Base-by-base conservation (phyloP, 345 rosid species). In the Carallia brachiata region DNA sequence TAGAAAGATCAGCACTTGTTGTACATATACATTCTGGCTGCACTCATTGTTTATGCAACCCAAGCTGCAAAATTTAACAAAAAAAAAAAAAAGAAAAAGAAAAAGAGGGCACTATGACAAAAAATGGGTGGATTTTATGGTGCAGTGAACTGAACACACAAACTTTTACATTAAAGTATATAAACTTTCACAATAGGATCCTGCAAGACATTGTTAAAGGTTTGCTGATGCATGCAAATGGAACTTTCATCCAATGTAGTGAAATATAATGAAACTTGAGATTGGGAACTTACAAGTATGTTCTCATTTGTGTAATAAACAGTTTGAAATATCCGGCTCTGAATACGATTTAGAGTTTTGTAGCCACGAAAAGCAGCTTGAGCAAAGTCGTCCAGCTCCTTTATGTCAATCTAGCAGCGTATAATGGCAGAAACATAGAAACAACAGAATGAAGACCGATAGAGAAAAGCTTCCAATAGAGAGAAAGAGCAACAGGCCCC, bases 351-450 rank as follows among this genome's bases (percentile, higher is more conserved):
- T 73, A 94, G 78, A 61, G 95, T 76, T 70, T 90, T 90, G 82
- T 94, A 94, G 67, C 98, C 98, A 77, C 67, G 93, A 78, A 94
- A 94, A 79, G 98, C 98, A 78, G 93, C 95, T 88, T 90, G 97
- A 72, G 93, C 97, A 62, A 94, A 86, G 73, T 90, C 93, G 82
- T 94, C 98, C 57, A 94, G 75, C 73, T 94, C 98, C 81, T 81
- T 86, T 75, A 94, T 91, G 81, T 94, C 98, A 74, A 94, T 90
- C 98, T 94, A 78, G 70, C 56, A 79, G 74, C 67, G 80, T 28
- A 56, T 50, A 37, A 54, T 19, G n/a, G 59, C 62, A 79, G 66
- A 67, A 69, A 62, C 39, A 53, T 13, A 56, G 62, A 70, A 17
- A 63, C 75, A 65, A 6, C 44, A 70, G 62, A 75, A 63, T 58